Base-by-base conservation (phyloP, 192 early-diverging fungal species). In the Coemansia sp. region DNA sequence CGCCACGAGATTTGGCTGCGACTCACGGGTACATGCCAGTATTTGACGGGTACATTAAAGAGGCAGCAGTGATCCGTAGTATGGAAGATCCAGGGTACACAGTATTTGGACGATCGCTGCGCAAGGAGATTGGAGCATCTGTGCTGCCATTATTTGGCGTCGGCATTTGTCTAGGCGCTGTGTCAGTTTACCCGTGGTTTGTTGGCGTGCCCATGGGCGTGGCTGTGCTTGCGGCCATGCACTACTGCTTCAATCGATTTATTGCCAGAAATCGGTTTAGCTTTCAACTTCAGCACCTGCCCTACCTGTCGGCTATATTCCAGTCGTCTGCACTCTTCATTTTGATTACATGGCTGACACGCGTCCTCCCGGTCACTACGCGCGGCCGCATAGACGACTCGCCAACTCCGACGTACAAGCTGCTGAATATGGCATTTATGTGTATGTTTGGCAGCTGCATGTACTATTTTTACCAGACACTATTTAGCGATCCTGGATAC, bases 281-380 rank as follows among this genome's bases (percentile, higher is more conserved):
- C 10, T 81, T 84, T 59, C 79, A 83, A 15, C 70, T 97, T 57
- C 79, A 85, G 60, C 72, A 83, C 61, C 93, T 93, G 41, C 96
- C 96, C 0, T 93, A 93, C 57, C 84, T 89, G 58, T 89, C 91
- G 1, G 86, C 88, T 48, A 87, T 98, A 63, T 93, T 93, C 67
- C 96, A 98, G 79, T 83, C 92, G 3, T 90, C 91, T 2, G 83
- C 93, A 10, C 83, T 96, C 63, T 90, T 84, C 72, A 85, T 88
- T 5, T 62, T 85, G 15, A 19, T 87, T 17, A 83, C 85, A 3
- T 97, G 91, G 91, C 11, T 84, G 6, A 52, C 76, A 14, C 73
- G 77, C 10, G 72, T 95, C n/a, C 63, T 94, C 10, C 88, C 87
- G 29, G 83, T 88, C 84, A 89, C 75, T 23, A 65, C 45, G n/a